Conservation (phyloP, 768 basidiomycete genomes). For the Sistotremastrum suecicum region DNA sequence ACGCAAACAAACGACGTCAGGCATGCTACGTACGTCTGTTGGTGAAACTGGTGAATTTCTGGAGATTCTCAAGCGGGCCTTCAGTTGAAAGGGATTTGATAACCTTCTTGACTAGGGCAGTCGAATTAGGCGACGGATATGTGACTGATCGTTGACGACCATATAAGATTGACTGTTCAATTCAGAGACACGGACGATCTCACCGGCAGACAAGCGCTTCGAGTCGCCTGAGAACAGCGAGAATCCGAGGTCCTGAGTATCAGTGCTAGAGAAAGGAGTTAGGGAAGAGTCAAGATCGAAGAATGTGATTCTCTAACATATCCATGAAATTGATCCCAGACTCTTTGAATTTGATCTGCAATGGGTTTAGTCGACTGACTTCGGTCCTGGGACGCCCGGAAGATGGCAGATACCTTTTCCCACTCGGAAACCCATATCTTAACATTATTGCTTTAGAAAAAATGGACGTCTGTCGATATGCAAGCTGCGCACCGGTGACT, state of each 20-base stretch:
- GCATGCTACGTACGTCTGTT: constrained; percentile 47
- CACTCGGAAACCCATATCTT: too few relatives aligned
- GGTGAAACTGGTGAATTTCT: constrained; percentile 54
- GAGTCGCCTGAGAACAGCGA: constrained; percentile 3
- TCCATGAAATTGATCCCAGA: constrained; percentile 78
- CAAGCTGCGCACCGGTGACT: too few relatives aligned
- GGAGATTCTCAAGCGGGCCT: constrained; percentile 48
- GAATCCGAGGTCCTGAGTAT: constrained; percentile 47
- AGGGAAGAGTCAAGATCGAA: not conserved
- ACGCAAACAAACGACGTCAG: constrained; percentile 6
- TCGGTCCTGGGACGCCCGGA: not conserved
- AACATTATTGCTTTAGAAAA: too few relatives aligned
- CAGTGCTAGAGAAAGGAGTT: constrained; percentile 39
- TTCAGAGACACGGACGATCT: constrained; percentile 11
- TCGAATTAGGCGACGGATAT: constrained; percentile 47
- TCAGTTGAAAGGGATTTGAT: constrained; percentile 52
- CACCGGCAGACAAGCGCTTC: not conserved
- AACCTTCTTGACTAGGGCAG: constrained; percentile 43
- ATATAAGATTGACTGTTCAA: not conserved
- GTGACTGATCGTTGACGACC: constrained; percentile 20
- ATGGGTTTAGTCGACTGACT: not conserved
- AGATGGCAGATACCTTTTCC: not conserved
- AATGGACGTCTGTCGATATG: too few relatives aligned
- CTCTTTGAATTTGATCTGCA: constrained; percentile 63
- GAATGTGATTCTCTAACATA: constrained; percentile 33